phyloP scores from a whole-genome alignment of 257 asterid genomes.

The Solanum piurae region DNA sequence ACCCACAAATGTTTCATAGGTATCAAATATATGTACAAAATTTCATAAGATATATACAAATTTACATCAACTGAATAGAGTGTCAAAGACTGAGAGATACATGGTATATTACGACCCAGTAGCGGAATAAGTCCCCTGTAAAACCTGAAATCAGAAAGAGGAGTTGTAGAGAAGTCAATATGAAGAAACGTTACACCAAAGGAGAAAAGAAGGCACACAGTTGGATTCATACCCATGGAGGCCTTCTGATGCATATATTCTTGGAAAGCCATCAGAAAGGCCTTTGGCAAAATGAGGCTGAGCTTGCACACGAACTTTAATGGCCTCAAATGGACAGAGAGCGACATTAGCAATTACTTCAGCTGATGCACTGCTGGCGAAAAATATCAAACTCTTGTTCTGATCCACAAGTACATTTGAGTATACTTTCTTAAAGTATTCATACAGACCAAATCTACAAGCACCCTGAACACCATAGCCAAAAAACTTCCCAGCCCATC shows the following conservation, averaged over 20 bases:
- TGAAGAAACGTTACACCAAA: background rate
- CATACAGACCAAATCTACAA: constrained; percentile 40
- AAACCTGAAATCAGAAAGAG: constrained; percentile 20
- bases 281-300: constrained; percentile 36
- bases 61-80: background rate
- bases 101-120: constrained; percentile 39
- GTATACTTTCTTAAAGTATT: constrained; percentile 30
- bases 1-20: background rate
- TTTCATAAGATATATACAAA: background rate
- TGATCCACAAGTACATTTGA: constrained; percentile 22
- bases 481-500: constrained; percentile 37
- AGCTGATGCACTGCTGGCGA: constrained; percentile 31
- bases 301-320: constrained; percentile 39
- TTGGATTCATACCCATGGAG: constrained; percentile 24
- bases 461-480: constrained; percentile 46
- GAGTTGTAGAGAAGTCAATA: background rate
- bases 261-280: constrained; percentile 32
- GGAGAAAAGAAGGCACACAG: background rate
- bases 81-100: constrained; percentile 12
- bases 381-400: constrained; percentile 25
- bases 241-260: constrained; percentile 28
- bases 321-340: constrained; percentile 41
- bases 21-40: background rate
- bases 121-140: constrained; percentile 37
- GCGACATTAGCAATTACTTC: constrained; percentile 32